Evolutionary conservation across 179 eudicot genomes (phyloP).

Genomic region (Corrigiola litoralis): DNA sequence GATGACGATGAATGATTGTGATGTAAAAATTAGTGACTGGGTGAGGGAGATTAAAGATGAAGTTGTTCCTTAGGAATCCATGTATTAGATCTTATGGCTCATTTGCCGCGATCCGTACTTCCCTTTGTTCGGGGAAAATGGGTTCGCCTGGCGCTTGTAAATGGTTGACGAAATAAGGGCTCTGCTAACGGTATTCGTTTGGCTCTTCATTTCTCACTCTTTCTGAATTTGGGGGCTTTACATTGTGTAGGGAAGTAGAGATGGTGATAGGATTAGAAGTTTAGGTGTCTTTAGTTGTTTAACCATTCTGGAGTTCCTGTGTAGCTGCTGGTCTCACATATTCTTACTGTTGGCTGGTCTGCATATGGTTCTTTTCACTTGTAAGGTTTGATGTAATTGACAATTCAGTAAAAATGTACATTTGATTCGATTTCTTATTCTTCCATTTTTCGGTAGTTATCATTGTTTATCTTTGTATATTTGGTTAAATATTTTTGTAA

Average conservation of each 20-base stretch:
- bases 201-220: slow-evolving; percentile 6
- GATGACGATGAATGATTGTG: slow-evolving; percentile 24
- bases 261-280: slow-evolving; percentile 13
- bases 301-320: slow-evolving; percentile 8
- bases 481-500: background rate
- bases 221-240: background rate
- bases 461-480: background rate
- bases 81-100: slow-evolving; percentile 10
- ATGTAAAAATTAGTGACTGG: slow-evolving; percentile 26
- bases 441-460: background rate
- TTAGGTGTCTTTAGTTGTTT: slow-evolving; percentile 15
- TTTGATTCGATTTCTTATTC: slow-evolving; percentile 10
- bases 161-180: slow-evolving; percentile 44
- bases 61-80: slow-evolving; percentile 18
- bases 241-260: slow-evolving; percentile 11
- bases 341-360: slow-evolving; percentile 1
- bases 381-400: slow-evolving; percentile 26
- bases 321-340: slow-evolving; percentile 3
- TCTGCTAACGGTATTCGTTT: slow-evolving; percentile 26
- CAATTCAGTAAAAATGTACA: slow-evolving; percentile 9
- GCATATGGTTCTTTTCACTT: slow-evolving; percentile 8
- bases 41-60: slow-evolving; percentile 20
- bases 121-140: slow-evolving; percentile 3
- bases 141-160: slow-evolving; percentile 31
- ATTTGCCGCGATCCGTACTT: slow-evolving; percentile 16